Conservation (phyloP, 352 stramenopile species). For the Hyaloperonospora arabidopsidis region DNA sequence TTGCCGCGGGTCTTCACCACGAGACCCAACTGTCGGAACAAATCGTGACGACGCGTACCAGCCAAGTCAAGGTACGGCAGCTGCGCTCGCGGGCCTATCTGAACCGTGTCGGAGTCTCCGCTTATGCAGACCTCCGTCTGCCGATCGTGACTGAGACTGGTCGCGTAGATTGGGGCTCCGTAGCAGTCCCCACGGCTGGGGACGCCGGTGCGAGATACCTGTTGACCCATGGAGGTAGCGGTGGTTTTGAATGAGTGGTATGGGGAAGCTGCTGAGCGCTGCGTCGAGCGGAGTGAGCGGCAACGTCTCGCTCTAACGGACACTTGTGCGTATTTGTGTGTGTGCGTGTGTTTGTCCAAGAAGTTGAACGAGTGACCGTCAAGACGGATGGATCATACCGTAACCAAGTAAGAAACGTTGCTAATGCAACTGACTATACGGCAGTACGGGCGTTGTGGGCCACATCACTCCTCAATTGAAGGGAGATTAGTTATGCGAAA, state of each 20-base stretch:
- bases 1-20: slow-evolving; percentile 78
- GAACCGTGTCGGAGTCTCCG: slow-evolving; percentile 50
- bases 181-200: slow-evolving; percentile 70
- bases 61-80: slow-evolving; percentile 63
- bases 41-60: slow-evolving; percentile 51
- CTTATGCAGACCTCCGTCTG: slow-evolving; percentile 76
- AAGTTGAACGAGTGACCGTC: slow-evolving; percentile 18
- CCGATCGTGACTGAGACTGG: slow-evolving; percentile 76
- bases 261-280: too few species aligned
- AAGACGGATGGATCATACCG: slow-evolving; percentile 12
- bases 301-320: slow-evolving; percentile 1
- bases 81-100: slow-evolving; percentile 58
- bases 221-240: slow-evolving; percentile 45
- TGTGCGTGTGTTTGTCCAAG: slow-evolving; percentile 13
- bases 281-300: neutral
- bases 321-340: neutral
- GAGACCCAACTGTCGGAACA: slow-evolving; percentile 73
- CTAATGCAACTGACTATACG: slow-evolving; percentile 27
- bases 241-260: neutral
- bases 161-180: slow-evolving; percentile 75
- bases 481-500: too few species aligned
- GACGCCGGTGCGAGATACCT: slow-evolving; percentile 47
- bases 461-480: too few species aligned
- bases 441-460: too few species aligned
- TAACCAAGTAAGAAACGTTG: slow-evolving; percentile 24